Evolutionary conservation across 805 yeast genomes (phyloP).

Genomic region (Saccharomyces eubayanus): DNA sequence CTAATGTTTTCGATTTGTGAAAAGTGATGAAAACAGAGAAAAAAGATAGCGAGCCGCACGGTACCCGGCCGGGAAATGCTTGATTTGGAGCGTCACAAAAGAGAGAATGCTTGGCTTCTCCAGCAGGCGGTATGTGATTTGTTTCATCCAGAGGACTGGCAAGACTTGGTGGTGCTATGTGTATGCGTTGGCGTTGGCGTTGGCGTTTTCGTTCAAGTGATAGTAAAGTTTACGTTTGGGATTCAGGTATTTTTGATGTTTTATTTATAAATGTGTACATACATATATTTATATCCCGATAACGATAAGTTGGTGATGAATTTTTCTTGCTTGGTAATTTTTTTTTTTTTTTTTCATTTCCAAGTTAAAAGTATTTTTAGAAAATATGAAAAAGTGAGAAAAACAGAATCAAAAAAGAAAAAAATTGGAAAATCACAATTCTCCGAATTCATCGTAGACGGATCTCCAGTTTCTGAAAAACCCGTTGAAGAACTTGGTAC

Average conservation of each 20-base stretch:
- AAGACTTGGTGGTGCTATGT: not conserved
- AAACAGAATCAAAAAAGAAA: not conserved
- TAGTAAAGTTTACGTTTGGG: not conserved
- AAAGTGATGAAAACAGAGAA: not conserved
- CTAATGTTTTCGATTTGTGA: not conserved
- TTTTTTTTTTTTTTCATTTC: not conserved
- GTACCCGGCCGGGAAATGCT: not conserved
- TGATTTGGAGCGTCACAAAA: not conserved
- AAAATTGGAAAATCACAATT: slow-evolving; percentile 28
- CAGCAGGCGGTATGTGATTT: not conserved
- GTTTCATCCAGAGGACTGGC: not conserved
- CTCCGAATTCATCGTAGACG: slow-evolving; percentile 46
- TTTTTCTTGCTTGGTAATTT: not conserved
- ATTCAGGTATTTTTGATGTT: not conserved
- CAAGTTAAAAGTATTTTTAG: not conserved
- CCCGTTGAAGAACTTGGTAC: slow-evolving; percentile 60
- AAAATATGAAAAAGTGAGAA: not conserved
- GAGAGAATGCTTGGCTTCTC: not conserved
- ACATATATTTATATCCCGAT: not conserved
- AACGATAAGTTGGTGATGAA: too few species aligned
- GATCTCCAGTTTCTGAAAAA: slow-evolving; percentile 62
- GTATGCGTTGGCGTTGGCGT: not conserved
- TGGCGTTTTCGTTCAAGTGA: not conserved
- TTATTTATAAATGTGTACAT: not conserved
- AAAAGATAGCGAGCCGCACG: not conserved